phyloP scores from a whole-genome alignment of 441 rosid genomes.

The Gossypium gossypioides region DNA sequence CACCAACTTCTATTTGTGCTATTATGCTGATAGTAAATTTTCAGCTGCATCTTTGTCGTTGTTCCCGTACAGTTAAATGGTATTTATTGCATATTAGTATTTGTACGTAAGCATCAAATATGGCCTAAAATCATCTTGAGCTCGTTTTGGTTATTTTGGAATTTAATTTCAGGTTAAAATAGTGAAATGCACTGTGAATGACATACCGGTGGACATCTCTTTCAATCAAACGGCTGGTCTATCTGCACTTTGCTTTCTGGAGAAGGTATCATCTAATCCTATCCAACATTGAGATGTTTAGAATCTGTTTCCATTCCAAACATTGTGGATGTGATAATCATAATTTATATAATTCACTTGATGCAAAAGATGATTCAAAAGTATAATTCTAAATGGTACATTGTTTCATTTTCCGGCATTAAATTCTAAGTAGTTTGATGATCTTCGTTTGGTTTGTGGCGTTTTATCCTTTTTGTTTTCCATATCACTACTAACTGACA shows the following conservation, averaged over 20 bases:
- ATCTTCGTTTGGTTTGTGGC: background rate
- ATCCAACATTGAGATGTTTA: background rate
- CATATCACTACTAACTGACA: background rate
- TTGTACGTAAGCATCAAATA: background rate
- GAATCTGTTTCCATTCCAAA: background rate
- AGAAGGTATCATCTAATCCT: slow-evolving; percentile 35
- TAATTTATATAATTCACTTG: background rate
- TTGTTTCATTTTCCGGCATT: background rate
- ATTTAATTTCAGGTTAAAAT: slow-evolving; percentile 42
- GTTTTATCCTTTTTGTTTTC: background rate
- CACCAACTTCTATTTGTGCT: background rate
- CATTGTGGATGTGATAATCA: background rate
- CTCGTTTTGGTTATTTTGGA: background rate
- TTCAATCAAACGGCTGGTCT: slow-evolving; percentile 54
- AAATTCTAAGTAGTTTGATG: background rate
- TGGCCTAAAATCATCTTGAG: slow-evolving; percentile 3
- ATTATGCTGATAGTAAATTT: background rate
- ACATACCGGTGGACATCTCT: slow-evolving; percentile 51
- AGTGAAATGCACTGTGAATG: slow-evolving; percentile 44
- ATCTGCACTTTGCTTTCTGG: slow-evolving; percentile 46
- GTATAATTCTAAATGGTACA: background rate
- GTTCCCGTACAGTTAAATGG: background rate
- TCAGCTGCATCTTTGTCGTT: background rate
- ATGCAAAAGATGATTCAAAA: background rate
- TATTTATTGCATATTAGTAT: background rate